Percentiles rank a stretch among this genome's conserved stretches.
phyloP scores from a whole-genome alignment of 805 yeast genomes.

The Candida fluviatilis region DNA sequence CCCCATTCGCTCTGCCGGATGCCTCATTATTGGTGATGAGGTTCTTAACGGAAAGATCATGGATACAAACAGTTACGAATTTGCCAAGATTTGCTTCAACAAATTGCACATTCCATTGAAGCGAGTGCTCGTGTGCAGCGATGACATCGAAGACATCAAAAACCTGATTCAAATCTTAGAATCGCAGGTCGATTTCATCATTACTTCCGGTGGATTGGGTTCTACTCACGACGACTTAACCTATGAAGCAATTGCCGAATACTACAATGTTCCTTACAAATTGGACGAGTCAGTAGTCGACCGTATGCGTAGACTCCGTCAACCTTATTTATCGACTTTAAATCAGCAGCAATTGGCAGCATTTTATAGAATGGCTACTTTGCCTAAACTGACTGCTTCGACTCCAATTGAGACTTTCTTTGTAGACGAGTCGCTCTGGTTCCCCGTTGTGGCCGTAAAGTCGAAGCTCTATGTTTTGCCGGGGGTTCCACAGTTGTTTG shows the following conservation, averaged over 20 bases:
- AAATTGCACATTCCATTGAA: slow-evolving; percentile 60
- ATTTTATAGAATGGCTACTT: slow-evolving; percentile 73
- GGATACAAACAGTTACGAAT: slow-evolving; percentile 72
- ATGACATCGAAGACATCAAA: slow-evolving; percentile 62
- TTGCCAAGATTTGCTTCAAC: slow-evolving; percentile 66
- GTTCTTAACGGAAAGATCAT: slow-evolving; percentile 79
- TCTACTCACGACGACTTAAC: slow-evolving; percentile 92
- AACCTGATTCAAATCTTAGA: slow-evolving; percentile 46
- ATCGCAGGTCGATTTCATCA: slow-evolving; percentile 53
- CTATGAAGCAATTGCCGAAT: slow-evolving; percentile 67
- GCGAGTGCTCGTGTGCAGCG: slow-evolving; percentile 71
- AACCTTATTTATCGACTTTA: slow-evolving; percentile 28
- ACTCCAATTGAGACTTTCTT: slow-evolving; percentile 39
- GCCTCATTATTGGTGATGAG: slow-evolving; percentile 80
- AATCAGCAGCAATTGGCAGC: slow-evolving; percentile 49
- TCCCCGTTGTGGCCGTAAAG: slow-evolving; percentile 72
- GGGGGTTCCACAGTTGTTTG: slow-evolving; percentile 77
- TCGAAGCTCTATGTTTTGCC: slow-evolving; percentile 69
- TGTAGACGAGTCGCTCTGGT: slow-evolving; percentile 61
- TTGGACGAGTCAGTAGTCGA: slow-evolving; percentile 56
- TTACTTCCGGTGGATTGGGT: slow-evolving; percentile 76
- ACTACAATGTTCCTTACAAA: slow-evolving; percentile 47
- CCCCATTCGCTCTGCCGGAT: slow-evolving; percentile 43
- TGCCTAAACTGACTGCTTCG: slow-evolving; percentile 44
- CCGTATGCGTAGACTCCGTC: slow-evolving; percentile 52